Base-by-base conservation (phyloP, 192 early-diverging fungal species). In the Coemansia reversa region DNA sequence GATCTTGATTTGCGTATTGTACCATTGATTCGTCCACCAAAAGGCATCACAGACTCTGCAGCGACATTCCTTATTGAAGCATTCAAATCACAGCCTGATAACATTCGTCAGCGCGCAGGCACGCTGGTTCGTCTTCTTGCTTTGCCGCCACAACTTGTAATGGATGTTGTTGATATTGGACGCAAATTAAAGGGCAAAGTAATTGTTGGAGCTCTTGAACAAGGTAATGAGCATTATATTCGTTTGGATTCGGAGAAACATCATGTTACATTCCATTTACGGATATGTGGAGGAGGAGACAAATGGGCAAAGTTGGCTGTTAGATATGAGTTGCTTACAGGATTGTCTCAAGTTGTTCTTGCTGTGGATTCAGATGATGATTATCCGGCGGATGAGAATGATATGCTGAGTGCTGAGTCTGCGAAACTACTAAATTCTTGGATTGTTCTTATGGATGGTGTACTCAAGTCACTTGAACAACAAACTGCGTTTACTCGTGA, bases 1-100 rank as follows among this genome's bases (percentile, higher is more conserved):
- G 72, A 71, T 23, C 57, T 74, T 29, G 72, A 74, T 23, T 68
- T 80, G 39, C 77, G 77, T 28, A 74, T 80, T 50, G 68, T 80
- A 52, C 72, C 77, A 25, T 60, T 80, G 62, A 67, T 66, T 39
- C 72, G 65, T 9, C 77, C 77, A 18, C 77, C 77, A 1, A 80
- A 74, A 39, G 77, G 77, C 0, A 73, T 80, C 6, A 70, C 67
- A 7, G 77, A 80, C 9, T 60, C 71, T 0, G 77, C 71, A 5
- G 77, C 77, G 6, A 29, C 60, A 23, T 62, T 47, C 29, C 55
- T 80, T 6, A 58, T 67, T 0, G 49, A 58, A 0, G 32, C 68
- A 29, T 79, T 79, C 58, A 79, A 74, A 39, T 5, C 24, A 23
- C 76, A 79, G 29, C 52, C 62, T 1, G 33, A 68, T 1, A 60